Evolutionary conservation across 2,329 filamentous ascomycete species (phyloP).

Genomic region (Verticillium tricorpus): DNA sequence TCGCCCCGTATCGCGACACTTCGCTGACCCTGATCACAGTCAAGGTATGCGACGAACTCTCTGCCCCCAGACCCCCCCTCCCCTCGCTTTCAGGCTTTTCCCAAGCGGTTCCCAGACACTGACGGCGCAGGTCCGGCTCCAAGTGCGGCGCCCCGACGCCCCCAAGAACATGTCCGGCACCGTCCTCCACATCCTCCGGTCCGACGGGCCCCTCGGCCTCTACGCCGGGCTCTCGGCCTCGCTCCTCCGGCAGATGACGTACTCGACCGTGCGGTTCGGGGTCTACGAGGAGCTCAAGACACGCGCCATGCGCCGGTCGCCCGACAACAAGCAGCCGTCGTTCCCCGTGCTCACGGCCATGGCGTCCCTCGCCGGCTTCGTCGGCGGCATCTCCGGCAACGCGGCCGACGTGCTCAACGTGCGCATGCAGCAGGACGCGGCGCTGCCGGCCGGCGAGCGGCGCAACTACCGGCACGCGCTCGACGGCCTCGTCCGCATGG

Average conservation of each 20-base stretch:
- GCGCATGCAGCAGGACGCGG: constrained; percentile 91
- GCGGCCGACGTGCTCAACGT: constrained; percentile 96
- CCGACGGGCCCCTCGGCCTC: constrained; percentile 72
- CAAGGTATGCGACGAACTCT: constrained; percentile 2
- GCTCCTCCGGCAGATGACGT: constrained; percentile 88
- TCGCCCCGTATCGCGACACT: neutral
- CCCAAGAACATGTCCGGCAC: constrained; percentile 82
- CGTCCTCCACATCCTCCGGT: constrained; percentile 73
- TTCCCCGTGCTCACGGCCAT: constrained; percentile 77
- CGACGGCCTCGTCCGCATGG: constrained; percentile 82
- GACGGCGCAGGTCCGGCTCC: constrained; percentile 67
- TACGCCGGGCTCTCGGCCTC: constrained; percentile 92
- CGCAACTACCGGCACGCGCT: constrained; percentile 88
- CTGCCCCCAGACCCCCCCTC: no score
- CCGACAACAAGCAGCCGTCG: constrained; percentile 47
- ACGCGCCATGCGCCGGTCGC: constrained; percentile 43
- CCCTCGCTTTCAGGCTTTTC: no score
- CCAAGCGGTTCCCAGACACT: neutral
- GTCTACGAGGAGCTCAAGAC: constrained; percentile 92
- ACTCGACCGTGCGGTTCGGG: constrained; percentile 93
- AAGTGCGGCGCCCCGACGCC: constrained; percentile 73
- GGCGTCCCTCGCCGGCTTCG: constrained; percentile 76
- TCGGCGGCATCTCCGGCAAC: constrained; percentile 88
- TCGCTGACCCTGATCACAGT: neutral
- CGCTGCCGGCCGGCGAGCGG: constrained; percentile 66